These are phyloP conservation scores for Peltaster fructicola DNA, from an alignment of 2,329 filamentous ascomycete genomes.

Conservation along the genomic window DNA sequence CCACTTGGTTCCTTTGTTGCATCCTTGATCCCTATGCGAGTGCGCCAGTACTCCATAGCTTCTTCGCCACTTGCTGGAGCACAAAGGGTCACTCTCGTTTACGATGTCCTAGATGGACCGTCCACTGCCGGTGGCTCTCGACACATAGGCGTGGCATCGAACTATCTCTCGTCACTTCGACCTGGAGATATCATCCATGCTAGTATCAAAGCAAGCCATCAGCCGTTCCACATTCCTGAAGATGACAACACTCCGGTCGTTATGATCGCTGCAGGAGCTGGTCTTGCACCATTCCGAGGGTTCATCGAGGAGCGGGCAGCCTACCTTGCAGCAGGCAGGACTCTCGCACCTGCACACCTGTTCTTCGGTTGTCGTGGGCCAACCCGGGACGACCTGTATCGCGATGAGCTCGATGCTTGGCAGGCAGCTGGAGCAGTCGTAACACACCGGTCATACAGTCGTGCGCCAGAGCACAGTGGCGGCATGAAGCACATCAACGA, in stretches of 20 bases:
- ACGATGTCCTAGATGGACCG: constrained; percentile 32
- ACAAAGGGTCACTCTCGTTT: constrained; percentile 37
- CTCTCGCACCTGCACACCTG: constrained; percentile 10
- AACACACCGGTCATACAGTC: constrained; percentile 44
- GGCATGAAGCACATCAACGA: constrained; percentile 39
- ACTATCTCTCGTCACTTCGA: constrained; percentile 20
- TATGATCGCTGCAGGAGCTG: constrained; percentile 35
- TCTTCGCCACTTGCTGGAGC: constrained; percentile 17
- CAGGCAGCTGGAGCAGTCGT: constrained; percentile 41
- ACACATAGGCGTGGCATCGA: constrained; percentile 23
- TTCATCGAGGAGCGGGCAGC: constrained; percentile 23
- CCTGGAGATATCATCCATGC: constrained; percentile 22
- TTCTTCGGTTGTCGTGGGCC: constrained; percentile 27
- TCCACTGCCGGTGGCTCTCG: constrained; percentile 9
- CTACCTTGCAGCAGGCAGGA: constrained; percentile 14
- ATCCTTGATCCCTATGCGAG: constrained; percentile 58
- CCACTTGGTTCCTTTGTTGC: constrained; percentile 50
- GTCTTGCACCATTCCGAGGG: constrained; percentile 30
- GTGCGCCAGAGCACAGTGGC: constrained; percentile 22
- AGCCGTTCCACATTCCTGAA: constrained; percentile 24
- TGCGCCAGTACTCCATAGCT: constrained; percentile 19
- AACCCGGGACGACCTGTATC: constrained; percentile 42
- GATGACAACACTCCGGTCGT: constrained; percentile 28
- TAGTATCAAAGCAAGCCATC: constrained; percentile 19
- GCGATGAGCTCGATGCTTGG: constrained; percentile 42